These are phyloP conservation scores for Rubroboletus satanas DNA, from an alignment of 768 basidiomycete genomes.

Conservation along the genomic window DNA sequence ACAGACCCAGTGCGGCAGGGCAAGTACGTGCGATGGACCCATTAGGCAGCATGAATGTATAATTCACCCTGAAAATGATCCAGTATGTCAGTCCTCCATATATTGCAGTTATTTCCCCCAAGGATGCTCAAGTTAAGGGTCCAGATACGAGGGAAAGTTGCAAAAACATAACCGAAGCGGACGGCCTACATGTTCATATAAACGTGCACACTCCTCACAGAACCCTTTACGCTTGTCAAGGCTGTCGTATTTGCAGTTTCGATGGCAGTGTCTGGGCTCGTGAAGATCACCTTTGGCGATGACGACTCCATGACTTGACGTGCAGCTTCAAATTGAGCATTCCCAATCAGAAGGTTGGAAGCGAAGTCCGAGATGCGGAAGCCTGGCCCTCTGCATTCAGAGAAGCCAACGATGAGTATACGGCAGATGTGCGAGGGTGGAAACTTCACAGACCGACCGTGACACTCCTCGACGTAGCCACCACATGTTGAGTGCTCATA, in stretches of 20 bases:
- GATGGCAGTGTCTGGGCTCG: constrained; percentile 16
- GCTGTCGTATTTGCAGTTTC: constrained; percentile 16
- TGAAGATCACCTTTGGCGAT: constrained; percentile 10
- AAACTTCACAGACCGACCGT: constrained; percentile 51
- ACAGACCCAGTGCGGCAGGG: constrained; percentile 71
- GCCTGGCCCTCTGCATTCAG: constrained; percentile 57
- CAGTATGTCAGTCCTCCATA: not conserved
- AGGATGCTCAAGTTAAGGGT: not conserved
- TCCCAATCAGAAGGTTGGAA: constrained; percentile 70
- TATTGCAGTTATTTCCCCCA: not conserved
- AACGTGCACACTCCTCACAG: constrained; percentile 66
- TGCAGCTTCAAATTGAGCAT: constrained; percentile 66
- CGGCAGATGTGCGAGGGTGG: not conserved
- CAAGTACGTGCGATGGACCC: constrained; percentile 69
- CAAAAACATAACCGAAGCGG: not conserved
- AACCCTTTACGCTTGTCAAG: constrained; percentile 49
- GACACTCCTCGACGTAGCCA: constrained; percentile 61
- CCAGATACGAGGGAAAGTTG: not conserved
- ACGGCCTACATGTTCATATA: constrained; percentile 64
- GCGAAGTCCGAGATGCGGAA: constrained; percentile 73
- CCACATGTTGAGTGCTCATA: constrained; percentile 73
- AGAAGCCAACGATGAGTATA: not conserved
- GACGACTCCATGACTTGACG: constrained; percentile 52
- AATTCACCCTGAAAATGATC: constrained; percentile 46
- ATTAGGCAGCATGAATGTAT: constrained; percentile 60